phyloP scores from a whole-genome alignment of 805 yeast genomes.

The Teunomyces atbi region DNA sequence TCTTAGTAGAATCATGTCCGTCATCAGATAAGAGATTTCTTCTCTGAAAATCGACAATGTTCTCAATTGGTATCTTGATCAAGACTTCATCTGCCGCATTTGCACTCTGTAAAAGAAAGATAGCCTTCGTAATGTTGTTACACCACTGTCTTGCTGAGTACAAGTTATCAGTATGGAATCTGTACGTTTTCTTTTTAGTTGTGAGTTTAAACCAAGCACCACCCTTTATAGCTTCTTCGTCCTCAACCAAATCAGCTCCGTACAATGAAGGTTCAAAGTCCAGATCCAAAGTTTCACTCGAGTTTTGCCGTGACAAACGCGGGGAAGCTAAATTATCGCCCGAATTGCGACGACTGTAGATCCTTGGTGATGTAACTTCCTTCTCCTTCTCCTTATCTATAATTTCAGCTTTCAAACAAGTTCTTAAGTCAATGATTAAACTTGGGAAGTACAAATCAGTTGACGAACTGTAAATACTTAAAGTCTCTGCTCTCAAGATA shows the following conservation, averaged over 20 bases:
- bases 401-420: constrained; percentile 61
- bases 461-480: constrained; percentile 66
- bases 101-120: constrained; percentile 60
- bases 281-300: neutral
- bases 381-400: constrained; percentile 22
- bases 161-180: constrained; percentile 70
- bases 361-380: constrained; percentile 7
- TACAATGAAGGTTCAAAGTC: neutral
- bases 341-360: neutral
- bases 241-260: constrained; percentile 16
- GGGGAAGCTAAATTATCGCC: neutral
- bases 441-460: constrained; percentile 84
- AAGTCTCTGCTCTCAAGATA: constrained; percentile 62
- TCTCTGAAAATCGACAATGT: constrained; percentile 60
- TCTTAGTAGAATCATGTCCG: constrained; percentile 7
- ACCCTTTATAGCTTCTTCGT: constrained; percentile 12
- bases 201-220: constrained; percentile 57
- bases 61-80: constrained; percentile 70
- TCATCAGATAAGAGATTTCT: constrained; percentile 46
- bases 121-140: constrained; percentile 66
- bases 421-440: constrained; percentile 67
- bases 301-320: neutral
- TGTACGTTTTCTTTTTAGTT: constrained; percentile 57
- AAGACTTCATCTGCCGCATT: constrained; percentile 72
- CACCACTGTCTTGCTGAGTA: constrained; percentile 81